phyloP scores from a whole-genome alignment of 2,329 filamentous ascomycete species.

The Botrytis elliptica region DNA sequence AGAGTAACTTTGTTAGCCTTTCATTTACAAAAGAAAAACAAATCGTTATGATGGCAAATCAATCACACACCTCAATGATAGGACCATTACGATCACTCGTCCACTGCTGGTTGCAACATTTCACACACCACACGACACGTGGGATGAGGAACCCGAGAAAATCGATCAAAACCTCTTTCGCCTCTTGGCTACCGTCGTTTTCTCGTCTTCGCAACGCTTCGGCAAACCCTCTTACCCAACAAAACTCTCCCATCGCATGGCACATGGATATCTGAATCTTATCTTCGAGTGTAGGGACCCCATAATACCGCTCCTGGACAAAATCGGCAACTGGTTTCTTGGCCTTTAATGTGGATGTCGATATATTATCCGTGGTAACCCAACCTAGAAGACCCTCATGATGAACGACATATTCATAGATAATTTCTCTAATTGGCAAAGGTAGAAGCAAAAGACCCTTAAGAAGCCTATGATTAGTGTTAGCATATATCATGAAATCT shows the following conservation, averaged over 20 bases:
- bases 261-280: fast-evolving
- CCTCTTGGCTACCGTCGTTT: background rate
- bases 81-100: background rate
- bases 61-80: background rate
- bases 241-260: background rate
- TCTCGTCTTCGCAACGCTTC: background rate
- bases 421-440: background rate
- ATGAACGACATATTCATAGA: background rate
- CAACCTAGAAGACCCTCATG: background rate
- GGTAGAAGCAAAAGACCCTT: background rate
- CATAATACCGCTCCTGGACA: background rate
- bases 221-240: background rate
- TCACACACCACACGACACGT: background rate
- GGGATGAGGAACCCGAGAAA: background rate
- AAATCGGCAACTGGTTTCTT: no score
- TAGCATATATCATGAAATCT: background rate
- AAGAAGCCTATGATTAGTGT: background rate
- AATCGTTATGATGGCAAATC: no score
- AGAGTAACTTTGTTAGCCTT: background rate
- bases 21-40: no score
- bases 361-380: background rate
- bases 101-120: background rate
- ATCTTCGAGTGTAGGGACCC: background rate
- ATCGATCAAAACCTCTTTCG: background rate
- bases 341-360: no score